Percentiles rank a stretch among this genome's conserved stretches.
These are phyloP conservation scores for Hyaloraphidium curvatum DNA, from an alignment of 192 early-diverging fungal genomes.

Conservation along the genomic window DNA sequence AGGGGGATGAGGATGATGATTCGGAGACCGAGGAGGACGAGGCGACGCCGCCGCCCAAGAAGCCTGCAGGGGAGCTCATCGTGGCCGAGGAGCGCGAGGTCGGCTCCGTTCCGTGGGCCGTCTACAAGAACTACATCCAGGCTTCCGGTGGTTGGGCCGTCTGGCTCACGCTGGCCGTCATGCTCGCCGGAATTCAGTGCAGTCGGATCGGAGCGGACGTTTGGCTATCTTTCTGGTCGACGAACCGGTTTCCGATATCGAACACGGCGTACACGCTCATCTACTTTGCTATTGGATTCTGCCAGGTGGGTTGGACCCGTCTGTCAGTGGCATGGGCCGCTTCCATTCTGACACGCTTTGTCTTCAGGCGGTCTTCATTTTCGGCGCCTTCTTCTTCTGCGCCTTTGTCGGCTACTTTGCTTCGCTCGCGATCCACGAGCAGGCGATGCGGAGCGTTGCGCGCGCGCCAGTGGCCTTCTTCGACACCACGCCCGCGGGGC, in stretches of 20 bases:
- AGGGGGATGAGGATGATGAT: constrained; percentile 11
- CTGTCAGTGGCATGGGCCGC: background rate
- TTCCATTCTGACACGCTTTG: background rate
- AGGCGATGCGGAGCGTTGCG: background rate
- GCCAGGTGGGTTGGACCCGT: too few relatives aligned
- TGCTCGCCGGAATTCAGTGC: background rate
- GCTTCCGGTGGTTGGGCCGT: background rate
- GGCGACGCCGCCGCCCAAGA: constrained; percentile 12
- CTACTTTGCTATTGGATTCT: too few relatives aligned
- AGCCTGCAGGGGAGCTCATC: constrained; percentile 39
- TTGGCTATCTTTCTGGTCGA: background rate
- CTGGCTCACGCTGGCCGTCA: background rate
- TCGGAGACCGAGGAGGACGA: constrained; percentile 2
- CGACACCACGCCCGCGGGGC: background rate
- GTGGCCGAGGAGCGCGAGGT: constrained; percentile 65
- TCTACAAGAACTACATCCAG: constrained; percentile 57
- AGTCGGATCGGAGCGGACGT: background rate
- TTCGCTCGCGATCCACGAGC: background rate
- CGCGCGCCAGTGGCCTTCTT: background rate
- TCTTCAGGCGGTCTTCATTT: background rate
- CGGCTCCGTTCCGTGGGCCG: constrained; percentile 49
- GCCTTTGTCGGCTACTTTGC: background rate
- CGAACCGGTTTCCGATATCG: background rate
- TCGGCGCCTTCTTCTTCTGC: background rate
- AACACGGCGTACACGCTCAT: background rate